Evolutionary conservation across 768 basidiomycete genomes (phyloP).

Genomic region (Mycena vitilis): DNA sequence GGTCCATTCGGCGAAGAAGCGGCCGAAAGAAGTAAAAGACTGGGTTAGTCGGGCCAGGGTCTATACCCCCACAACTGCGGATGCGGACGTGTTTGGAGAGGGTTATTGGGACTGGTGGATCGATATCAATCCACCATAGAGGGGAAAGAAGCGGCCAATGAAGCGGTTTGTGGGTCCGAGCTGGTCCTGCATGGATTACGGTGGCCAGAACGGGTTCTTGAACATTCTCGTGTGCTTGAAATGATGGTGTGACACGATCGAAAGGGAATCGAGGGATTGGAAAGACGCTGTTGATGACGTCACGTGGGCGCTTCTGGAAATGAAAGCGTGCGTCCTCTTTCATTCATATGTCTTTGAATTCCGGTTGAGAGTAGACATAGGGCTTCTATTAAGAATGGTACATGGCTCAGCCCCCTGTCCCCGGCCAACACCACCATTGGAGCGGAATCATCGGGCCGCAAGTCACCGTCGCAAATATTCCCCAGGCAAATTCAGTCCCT

Average conservation of each 20-base stretch:
- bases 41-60: neutral
- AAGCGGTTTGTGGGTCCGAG: neutral
- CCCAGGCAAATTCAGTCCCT: too few species aligned
- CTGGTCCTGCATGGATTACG: neutral
- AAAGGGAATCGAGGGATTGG: neutral
- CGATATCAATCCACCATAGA: neutral
- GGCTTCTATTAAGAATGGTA: too few species aligned
- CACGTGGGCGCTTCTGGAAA: neutral
- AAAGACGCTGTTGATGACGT: neutral
- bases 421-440: too few species aligned
- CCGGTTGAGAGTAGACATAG: too few species aligned
- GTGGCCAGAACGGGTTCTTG: neutral
- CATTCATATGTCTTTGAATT: too few species aligned
- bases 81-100: neutral
- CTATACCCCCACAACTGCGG: neutral
- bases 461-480: too few species aligned
- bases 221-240: neutral
- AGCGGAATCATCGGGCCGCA: too few species aligned
- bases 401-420: too few species aligned
- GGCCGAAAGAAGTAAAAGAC: neutral
- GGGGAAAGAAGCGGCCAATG: neutral
- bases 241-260: neutral
- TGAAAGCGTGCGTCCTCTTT: too few species aligned
- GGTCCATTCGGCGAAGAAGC: neutral
- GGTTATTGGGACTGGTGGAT: conserved; percentile 1